Conservation (phyloP, 2,329 filamentous ascomycete species). For the Monilinia laxa region DNA sequence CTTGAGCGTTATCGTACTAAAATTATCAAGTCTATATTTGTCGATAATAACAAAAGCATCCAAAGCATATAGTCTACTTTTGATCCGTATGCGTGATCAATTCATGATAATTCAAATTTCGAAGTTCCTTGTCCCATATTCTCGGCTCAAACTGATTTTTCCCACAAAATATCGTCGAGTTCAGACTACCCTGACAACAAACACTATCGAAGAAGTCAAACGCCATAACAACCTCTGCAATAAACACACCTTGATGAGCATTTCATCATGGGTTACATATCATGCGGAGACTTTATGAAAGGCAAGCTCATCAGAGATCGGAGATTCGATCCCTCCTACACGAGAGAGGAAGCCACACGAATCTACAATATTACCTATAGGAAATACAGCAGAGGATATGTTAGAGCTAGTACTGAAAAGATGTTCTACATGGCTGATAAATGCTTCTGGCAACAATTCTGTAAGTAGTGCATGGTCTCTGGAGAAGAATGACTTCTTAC, state of each 20-base stretch:
- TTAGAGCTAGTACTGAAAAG: not conserved
- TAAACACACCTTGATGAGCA: not conserved
- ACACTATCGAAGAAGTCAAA: not conserved
- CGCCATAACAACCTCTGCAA: not conserved
- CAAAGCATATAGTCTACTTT: not conserved
- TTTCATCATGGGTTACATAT: slow-evolving; percentile 9
- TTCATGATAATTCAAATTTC: not conserved
- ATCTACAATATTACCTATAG: not conserved
- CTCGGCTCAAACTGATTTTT: not conserved
- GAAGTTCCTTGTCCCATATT: not conserved
- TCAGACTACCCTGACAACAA: not conserved
- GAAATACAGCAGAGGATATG: slow-evolving; percentile 9
- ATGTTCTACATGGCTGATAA: slow-evolving; percentile 1
- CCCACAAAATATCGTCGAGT: not conserved
- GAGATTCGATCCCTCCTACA: not conserved
- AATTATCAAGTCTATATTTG: not conserved
- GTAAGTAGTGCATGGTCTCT: not conserved
- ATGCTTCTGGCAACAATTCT: slow-evolving; percentile 14
- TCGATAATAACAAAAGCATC: not conserved
- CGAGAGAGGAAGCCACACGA: not conserved
- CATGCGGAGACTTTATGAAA: slow-evolving; percentile 1
- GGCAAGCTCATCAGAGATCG: not conserved
- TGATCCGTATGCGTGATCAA: not conserved
- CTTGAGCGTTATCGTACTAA: not conserved
- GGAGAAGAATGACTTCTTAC: not conserved